These are phyloP conservation scores for Fulvia fulva DNA, from an alignment of 2,329 filamentous ascomycete species.

Conservation along the genomic window DNA sequence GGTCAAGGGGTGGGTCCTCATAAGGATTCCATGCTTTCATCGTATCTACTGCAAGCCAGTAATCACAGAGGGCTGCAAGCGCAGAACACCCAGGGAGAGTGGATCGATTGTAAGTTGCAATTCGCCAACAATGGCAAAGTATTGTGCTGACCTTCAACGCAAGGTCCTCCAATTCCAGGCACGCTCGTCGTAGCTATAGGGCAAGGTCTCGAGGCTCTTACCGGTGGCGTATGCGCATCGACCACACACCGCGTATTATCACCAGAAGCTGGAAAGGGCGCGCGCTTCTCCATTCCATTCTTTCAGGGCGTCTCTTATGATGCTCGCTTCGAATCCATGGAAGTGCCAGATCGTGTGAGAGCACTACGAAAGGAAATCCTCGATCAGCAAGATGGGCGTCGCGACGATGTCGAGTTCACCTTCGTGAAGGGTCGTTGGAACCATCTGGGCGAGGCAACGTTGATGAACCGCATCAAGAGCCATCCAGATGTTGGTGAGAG, in stretches of 20 bases:
- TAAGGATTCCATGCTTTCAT: conserved; percentile 80
- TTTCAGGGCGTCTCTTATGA: conserved; percentile 83
- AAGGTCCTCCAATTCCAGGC: conserved; percentile 60
- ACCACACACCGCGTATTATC: conserved; percentile 83
- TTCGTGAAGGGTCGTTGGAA: conserved; percentile 67
- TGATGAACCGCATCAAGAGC: conserved; percentile 80
- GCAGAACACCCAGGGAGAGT: conserved; percentile 71
- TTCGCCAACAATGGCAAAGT: no score
- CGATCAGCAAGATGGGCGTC: conserved; percentile 48
- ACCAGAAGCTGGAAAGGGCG: conserved; percentile 63
- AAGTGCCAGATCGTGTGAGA: conserved; percentile 60
- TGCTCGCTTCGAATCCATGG: conserved; percentile 74
- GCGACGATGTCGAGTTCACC: conserved; percentile 82
- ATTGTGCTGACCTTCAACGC: background rate
- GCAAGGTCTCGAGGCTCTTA: conserved; percentile 81
- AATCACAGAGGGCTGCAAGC: conserved; percentile 75
- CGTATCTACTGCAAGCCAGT: conserved; percentile 75
- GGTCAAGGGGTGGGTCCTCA: conserved; percentile 68
- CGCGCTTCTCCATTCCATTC: conserved; percentile 78
- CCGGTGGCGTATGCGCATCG: conserved; percentile 72
- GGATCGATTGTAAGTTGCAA: conserved; percentile 77
- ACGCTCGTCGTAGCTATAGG: conserved; percentile 86
- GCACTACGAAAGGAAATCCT: conserved; percentile 59
- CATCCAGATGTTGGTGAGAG: conserved; percentile 82
- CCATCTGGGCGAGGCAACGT: conserved; percentile 73